phyloP scores from a whole-genome alignment of 495 filamentous ascomycete species.

The Xylaria grammica region DNA sequence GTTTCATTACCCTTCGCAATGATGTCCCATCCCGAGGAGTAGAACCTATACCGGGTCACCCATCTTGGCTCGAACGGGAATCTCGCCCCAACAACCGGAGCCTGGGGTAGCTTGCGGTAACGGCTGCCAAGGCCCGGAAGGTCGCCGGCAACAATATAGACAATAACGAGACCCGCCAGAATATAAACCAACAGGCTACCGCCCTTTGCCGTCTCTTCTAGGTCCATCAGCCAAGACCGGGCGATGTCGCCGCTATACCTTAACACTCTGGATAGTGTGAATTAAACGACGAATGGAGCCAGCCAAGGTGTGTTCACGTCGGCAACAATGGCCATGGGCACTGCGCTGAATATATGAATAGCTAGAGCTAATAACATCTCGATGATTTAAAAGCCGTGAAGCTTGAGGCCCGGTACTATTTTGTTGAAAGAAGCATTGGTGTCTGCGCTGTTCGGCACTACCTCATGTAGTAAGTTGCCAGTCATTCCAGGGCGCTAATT shows the following conservation, averaged over 20 bases:
- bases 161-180: neutral
- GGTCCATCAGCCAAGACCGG: neutral
- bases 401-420: neutral
- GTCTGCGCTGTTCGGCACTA: neutral
- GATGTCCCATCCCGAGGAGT: neutral
- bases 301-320: neutral
- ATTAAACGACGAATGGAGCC: neutral
- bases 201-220: neutral
- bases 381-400: neutral
- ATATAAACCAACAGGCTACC: neutral
- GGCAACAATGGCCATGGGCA: neutral
- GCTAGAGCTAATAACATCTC: neutral
- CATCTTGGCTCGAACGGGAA: conserved; percentile 5
- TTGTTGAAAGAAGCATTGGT: neutral
- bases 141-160: conserved; percentile 1
- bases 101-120: neutral
- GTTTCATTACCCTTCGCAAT: neutral
- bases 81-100: neutral
- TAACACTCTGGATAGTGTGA: neutral
- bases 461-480: neutral
- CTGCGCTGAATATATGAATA: neutral
- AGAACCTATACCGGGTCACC: conserved; percentile 1
- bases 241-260: neutral
- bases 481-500: too few relatives aligned
- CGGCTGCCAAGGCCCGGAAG: conserved; percentile 5